Base-by-base conservation (phyloP, 2,329 filamentous ascomycete genomes). In the Pestalotiopsis fici region DNA sequence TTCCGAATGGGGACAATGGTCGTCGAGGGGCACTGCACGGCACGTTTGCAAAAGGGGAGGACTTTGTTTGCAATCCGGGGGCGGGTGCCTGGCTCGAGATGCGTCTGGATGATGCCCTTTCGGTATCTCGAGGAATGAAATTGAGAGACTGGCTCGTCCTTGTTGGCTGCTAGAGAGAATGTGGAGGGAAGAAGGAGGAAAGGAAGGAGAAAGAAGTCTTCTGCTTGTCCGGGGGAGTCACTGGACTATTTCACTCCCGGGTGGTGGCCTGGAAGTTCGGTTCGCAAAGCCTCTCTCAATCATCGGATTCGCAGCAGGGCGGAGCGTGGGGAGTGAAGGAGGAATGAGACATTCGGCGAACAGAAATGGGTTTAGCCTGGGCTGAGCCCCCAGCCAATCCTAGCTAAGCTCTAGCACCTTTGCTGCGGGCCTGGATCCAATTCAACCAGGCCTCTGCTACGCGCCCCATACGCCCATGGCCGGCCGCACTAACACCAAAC, bases 161-260 rank as follows among this genome's bases (percentile, higher is more conserved):
- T n/a, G n/a, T 21, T 50, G n/a, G n/a, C n/a, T n/a, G 43, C 21
- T 50, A 50, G 43, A 21, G 9, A 50, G 15, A 23, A 9, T n/a
- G 66, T 61, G 67, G 59, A 64, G 60, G 66, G 66, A 70, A 65
- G 66, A 28, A 56, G 31, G 59, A 67, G 66, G 67, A 66, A 67
- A 71, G 69, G 71, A 39, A 65, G 67, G 69, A 71, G 69, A 66
- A 73, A 70, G 69, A 67, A n/a, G 54, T 54, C 25, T 39, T 67
- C 21, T 69, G 56, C 56, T 66, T 66, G 39, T 67, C 66, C 71
- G 75, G 72, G 73, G 75, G 76, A 77, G 76, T 76, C 75, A 77
- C 67, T 55, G 68, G 70, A 75, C 75, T 78, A 78, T 78, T 77
- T 78, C 74, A 78, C 68, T 69, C 69, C 66, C 62, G 68, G 68